Evolutionary conservation across 805 yeast genomes (phyloP).

Genomic region (Metschnikowia anglica): DNA sequence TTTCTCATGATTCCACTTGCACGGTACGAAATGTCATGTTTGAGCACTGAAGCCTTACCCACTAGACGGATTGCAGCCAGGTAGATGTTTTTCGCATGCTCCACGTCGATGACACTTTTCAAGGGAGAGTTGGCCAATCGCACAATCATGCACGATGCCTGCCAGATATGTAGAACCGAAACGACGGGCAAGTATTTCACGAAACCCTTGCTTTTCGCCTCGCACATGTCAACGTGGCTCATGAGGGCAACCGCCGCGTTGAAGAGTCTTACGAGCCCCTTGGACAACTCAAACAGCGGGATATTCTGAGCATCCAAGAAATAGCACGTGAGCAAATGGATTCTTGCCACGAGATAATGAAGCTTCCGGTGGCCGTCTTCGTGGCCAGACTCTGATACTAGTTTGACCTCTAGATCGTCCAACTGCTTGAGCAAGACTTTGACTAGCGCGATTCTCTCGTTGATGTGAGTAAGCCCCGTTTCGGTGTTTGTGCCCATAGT

Average conservation of each 20-base stretch:
- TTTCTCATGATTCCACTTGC: conserved; percentile 92
- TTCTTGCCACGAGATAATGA: conserved; percentile 67
- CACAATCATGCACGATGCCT: conserved; percentile 81
- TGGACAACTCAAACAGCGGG: conserved; percentile 59
- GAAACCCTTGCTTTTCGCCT: conserved; percentile 57
- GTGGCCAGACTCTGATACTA: conserved; percentile 38
- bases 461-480: conserved; percentile 60
- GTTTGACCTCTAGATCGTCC: conserved; percentile 68
- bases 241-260: conserved; percentile 75
- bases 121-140: conserved; percentile 76
- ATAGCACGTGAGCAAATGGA: conserved; percentile 80
- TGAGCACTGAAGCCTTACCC: conserved; percentile 76
- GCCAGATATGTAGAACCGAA: conserved; percentile 83
- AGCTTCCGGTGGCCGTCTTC: conserved; percentile 68
- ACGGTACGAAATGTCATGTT: conserved; percentile 90
- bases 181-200: conserved; percentile 82
- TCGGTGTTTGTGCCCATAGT: conserved; percentile 69
- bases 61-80: conserved; percentile 66
- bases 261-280: conserved; percentile 74
- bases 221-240: conserved; percentile 63
- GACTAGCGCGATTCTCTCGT: conserved; percentile 73
- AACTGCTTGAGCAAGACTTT: conserved; percentile 69
- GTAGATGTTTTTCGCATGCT: conserved; percentile 69
- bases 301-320: conserved; percentile 63
- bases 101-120: conserved; percentile 62